Evolutionary conservation across 169 alveolate species (phyloP).

Genomic region (Besnoitia besnoiti): DNA sequence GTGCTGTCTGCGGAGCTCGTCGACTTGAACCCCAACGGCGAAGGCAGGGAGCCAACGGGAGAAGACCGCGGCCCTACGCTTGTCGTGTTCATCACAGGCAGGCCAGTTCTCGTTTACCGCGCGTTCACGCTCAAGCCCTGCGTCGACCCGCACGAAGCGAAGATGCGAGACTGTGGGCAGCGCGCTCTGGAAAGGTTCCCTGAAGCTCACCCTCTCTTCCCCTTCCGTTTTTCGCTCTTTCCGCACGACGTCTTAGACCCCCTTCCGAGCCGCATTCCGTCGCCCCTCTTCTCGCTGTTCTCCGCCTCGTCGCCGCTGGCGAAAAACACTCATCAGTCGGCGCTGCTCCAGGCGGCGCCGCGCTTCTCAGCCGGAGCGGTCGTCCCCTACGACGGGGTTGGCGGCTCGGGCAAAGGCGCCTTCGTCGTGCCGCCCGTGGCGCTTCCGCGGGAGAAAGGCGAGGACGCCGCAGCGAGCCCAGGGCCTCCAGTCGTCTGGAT

Average conservation of each 20-base stretch:
- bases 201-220: constrained; percentile 27
- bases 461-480: constrained; percentile 7
- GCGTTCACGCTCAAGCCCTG: constrained; percentile 43
- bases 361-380: constrained; percentile 29
- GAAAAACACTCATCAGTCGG: neutral
- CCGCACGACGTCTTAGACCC: constrained; percentile 44
- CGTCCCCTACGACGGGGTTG: constrained; percentile 5
- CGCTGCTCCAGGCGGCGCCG: neutral
- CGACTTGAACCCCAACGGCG: constrained; percentile 65
- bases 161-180: constrained; percentile 8
- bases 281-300: neutral
- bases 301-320: neutral
- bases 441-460: neutral
- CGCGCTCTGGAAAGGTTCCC: neutral
- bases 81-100: constrained; percentile 73
- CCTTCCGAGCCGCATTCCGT: neutral
- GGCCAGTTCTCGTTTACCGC: constrained; percentile 75
- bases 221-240: constrained; percentile 13
- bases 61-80: constrained; percentile 77
- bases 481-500: constrained; percentile 64
- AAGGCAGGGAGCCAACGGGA: neutral
- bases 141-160: constrained; percentile 28
- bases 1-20: constrained; percentile 68
- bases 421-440: constrained; percentile 61
- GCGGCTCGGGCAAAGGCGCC: constrained; percentile 51